Evolutionary conservation across 1,284 basidiomycete species (phyloP), one percentile per base, ranked within the genome.

Genomic region (Ceratobasidium papillatum): DNA sequence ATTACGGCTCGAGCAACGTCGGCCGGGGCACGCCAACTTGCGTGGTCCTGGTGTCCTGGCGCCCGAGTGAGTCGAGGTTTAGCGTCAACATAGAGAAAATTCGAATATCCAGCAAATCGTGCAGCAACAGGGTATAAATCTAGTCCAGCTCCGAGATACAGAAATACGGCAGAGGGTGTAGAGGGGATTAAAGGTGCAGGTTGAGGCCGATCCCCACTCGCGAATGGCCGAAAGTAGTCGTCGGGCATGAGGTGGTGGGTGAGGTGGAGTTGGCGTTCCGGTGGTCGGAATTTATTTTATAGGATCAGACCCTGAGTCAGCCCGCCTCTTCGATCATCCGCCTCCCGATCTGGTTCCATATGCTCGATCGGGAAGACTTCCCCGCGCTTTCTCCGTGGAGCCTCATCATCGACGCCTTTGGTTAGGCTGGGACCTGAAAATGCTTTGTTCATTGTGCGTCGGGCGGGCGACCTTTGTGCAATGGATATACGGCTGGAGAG

Each of bases 81-180:
- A 7, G 66, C 66, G 32, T 71, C 66, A 38, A 71, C 66, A 34
- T 71, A 71, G 22, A 71, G 54, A 43, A 71, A 71, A 12, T 52
- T 43, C 8, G 66, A 56, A 22, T 59, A 71, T 5, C 54, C 66
- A 22, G 66, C 66, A 25, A 56, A 71, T 19, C 43, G 66, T 3
- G 38, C 32, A 3, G 66, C 66, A 38, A 71, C 54, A 1, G 66
- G 66, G 41, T 71, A 71, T 3, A 71, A 30, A 41, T 71, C 66
- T 1, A 71, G 66, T 2, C 66, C 66, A 5, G 66, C 66, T 11
- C 66, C 66, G 38, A 71, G 54, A 22, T 71, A 71, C n/a, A 71
- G 43, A 19, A 71, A 14, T 19, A 71, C 66, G n/a, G 52, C 66
- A 12, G 30, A 30, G 11, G 51, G 11, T 7, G 36, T n/a, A 5